Percentiles rank a stretch among this genome's conserved stretches.
Conservation (phyloP, 306 rosid species). For the cucumber (Cucumis sativus) region Cucumber_9930_V3 NC_026657.2:28496501-28497000, state of each 20-base stretch:
- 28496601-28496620: conserved; percentile 43
- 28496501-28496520: conserved; percentile 42
- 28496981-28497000: conserved; percentile 50
- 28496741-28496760: too few relatives aligned
- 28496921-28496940: conserved; percentile 8
- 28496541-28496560: conserved; percentile 28
- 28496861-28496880: conserved; percentile 27
- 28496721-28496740: not conserved
- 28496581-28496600: conserved; percentile 68
- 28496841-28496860: conserved; percentile 48
- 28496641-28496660: conserved; percentile 38
- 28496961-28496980: conserved; percentile 32
- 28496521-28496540: not conserved
- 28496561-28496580: conserved; percentile 73
- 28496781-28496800: not conserved
- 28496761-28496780: too few relatives aligned
- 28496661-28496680: conserved; percentile 65
- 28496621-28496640: conserved; percentile 54
- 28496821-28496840: conserved; percentile 52
- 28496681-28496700: conserved; percentile 51
- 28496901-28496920: conserved; percentile 39
- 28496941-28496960: not conserved
- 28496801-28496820: conserved; percentile 29
- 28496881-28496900: conserved; percentile 27
- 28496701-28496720: conserved; percentile 67